phyloP scores from a whole-genome alignment of 345 rosid genomes.

The Murraya paniculata region DNA sequence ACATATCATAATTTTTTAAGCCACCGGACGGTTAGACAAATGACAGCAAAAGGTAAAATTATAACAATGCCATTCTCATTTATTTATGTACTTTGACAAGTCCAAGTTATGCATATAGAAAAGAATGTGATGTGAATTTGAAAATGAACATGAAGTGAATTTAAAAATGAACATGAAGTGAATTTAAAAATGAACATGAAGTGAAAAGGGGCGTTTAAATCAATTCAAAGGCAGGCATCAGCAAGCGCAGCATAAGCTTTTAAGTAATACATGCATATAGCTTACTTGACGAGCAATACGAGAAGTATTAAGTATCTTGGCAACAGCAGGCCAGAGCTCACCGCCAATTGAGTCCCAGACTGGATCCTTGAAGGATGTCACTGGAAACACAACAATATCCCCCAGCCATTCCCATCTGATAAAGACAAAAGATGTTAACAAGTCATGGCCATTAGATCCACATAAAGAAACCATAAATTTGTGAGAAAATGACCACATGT shows the following conservation, averaged over 20 bases:
- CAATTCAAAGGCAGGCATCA: neutral
- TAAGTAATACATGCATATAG: neutral
- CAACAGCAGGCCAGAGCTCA: constrained; percentile 74
- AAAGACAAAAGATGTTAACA: constrained; percentile 19
- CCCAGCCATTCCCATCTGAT: constrained; percentile 90
- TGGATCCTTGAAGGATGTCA: constrained; percentile 73
- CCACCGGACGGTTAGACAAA: neutral
- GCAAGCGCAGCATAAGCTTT: neutral
- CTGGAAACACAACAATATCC: constrained; percentile 83
- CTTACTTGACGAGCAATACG: constrained; percentile 88
- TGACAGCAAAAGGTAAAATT: neutral
- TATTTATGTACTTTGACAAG: neutral
- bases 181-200: neutral
- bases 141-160: neutral
- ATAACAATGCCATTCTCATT: neutral
- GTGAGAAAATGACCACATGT: neutral
- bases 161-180: too few species aligned
- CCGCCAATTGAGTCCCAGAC: constrained; percentile 60
- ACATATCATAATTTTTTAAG: neutral
- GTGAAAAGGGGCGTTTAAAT: neutral
- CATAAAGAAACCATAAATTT: neutral
- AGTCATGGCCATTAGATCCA: neutral
- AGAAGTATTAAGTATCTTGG: constrained; percentile 53
- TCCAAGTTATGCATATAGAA: neutral
- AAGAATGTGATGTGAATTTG: neutral